Evolutionary conservation across 2,329 filamentous ascomycete species (phyloP).

Genomic region (Sordariomycetes sp.): DNA sequence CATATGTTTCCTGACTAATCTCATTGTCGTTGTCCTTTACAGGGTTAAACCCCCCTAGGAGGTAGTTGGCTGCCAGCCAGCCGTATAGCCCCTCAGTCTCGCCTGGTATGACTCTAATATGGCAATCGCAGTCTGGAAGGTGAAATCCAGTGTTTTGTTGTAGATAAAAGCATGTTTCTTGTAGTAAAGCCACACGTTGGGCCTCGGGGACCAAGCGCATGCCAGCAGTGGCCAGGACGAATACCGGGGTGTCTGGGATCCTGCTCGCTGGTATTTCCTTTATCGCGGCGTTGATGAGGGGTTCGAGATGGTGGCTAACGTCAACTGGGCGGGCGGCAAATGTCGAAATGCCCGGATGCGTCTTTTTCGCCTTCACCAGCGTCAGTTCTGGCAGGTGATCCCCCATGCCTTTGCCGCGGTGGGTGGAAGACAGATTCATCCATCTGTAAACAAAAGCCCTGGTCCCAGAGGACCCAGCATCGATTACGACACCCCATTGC

Average conservation of each 20-base stretch:
- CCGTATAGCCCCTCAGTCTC: conserved; percentile 94
- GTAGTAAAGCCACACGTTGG: conserved; percentile 60
- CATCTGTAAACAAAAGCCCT: conserved; percentile 90
- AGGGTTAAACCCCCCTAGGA: conserved; percentile 80
- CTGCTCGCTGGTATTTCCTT: conserved; percentile 64
- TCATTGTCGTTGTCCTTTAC: conserved; percentile 64
- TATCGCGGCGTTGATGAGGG: conserved; percentile 70
- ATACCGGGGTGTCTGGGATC: conserved; percentile 76
- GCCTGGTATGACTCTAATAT: conserved; percentile 89
- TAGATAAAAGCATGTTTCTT: conserved; percentile 73
- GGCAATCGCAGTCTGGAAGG: conserved; percentile 76
- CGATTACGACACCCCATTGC: conserved; percentile 86
- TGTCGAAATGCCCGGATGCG: conserved; percentile 81
- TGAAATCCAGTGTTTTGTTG: conserved; percentile 64
- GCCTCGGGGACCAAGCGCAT: conserved; percentile 71
- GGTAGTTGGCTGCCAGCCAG: conserved; percentile 94
- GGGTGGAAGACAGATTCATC: conserved; percentile 49
- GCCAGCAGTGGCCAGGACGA: conserved; percentile 88
- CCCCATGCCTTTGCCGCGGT: conserved; percentile 10
- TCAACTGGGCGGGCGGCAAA: conserved; percentile 66
- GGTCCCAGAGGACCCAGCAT: conserved; percentile 95
- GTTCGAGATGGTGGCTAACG: conserved; percentile 74
- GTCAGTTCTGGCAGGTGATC: conserved; percentile 60
- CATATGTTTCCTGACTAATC: conserved; percentile 85
- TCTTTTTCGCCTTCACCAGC: conserved; percentile 86